These are phyloP conservation scores for Aspergillus biplanus DNA, from an alignment of 495 filamentous ascomycete genomes.

Conservation along the genomic window DNA sequence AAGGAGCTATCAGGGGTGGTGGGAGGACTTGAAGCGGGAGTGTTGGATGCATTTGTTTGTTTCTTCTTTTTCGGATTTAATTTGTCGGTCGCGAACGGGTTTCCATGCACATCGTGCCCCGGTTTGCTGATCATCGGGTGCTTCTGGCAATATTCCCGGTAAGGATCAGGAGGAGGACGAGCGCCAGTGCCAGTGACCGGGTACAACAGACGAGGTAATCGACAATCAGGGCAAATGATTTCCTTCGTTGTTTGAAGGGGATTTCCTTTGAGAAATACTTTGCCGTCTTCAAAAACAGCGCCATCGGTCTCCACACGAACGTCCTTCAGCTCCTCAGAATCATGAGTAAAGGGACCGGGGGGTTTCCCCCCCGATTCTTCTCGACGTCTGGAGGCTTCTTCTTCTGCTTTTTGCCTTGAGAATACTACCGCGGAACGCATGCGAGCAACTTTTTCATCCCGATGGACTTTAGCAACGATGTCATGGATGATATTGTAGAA, in stretches of 20 bases:
- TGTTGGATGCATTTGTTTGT: slow-evolving; percentile 45
- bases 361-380: slow-evolving; percentile 39
- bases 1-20: slow-evolving; percentile 46
- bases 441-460: slow-evolving; percentile 73
- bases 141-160: slow-evolving; percentile 73
- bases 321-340: slow-evolving; percentile 43
- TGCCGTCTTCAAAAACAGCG: slow-evolving; percentile 72
- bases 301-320: slow-evolving; percentile 67
- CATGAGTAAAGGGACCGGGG: slow-evolving; percentile 37
- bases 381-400: slow-evolving; percentile 44
- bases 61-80: slow-evolving; percentile 61
- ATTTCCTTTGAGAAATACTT: slow-evolving; percentile 73
- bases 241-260: slow-evolving; percentile 73
- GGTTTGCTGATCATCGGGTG: slow-evolving; percentile 73
- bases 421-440: slow-evolving; percentile 73
- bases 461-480: slow-evolving; percentile 69
- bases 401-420: slow-evolving; percentile 67
- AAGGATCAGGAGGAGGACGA: slow-evolving; percentile 59
- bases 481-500: slow-evolving; percentile 76
- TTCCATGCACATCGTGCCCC: slow-evolving; percentile 82
- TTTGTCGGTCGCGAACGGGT: slow-evolving; percentile 67
- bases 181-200: slow-evolving; percentile 65
- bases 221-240: slow-evolving; percentile 67
- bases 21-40: slow-evolving; percentile 54
- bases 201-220: slow-evolving; percentile 64